Evolutionary conservation across 2,329 filamentous ascomycete genomes (phyloP).

Genomic region (Lachnellula arida): DNA sequence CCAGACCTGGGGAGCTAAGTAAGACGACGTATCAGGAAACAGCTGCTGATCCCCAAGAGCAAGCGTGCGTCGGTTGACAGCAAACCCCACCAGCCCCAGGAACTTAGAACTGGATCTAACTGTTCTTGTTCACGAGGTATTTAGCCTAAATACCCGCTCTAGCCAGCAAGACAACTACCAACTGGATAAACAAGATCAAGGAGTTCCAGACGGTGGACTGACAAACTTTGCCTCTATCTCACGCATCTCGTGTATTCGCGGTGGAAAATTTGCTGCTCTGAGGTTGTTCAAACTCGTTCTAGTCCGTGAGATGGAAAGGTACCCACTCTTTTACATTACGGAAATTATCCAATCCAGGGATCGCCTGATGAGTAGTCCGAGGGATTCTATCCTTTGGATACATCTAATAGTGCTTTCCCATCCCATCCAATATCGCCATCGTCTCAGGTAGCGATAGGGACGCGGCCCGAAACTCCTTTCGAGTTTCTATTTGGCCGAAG

Average conservation of each 20-base stretch:
- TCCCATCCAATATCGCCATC: neutral
- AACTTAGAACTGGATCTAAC: neutral
- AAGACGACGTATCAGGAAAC: neutral
- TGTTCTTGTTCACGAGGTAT: neutral
- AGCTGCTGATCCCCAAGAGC: neutral
- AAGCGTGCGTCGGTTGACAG: neutral
- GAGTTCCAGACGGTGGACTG: neutral
- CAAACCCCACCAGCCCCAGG: neutral
- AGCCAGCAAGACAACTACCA: neutral
- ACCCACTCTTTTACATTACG: neutral
- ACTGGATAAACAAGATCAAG: neutral
- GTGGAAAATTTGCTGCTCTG: neutral
- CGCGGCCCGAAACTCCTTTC: neutral
- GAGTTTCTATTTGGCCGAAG: neutral
- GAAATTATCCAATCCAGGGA: neutral
- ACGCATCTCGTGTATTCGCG: neutral
- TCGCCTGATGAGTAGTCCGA: neutral
- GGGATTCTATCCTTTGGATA: neutral
- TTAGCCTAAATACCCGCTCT: neutral
- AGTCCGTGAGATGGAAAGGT: neutral
- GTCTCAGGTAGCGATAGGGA: neutral
- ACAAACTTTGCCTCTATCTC: neutral
- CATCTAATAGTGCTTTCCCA: neutral
- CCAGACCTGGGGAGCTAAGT: neutral
- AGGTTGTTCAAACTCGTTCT: neutral